Base-by-base conservation (phyloP, 805 yeast genomes). In the Blastobotrys chiropterorum region DNA sequence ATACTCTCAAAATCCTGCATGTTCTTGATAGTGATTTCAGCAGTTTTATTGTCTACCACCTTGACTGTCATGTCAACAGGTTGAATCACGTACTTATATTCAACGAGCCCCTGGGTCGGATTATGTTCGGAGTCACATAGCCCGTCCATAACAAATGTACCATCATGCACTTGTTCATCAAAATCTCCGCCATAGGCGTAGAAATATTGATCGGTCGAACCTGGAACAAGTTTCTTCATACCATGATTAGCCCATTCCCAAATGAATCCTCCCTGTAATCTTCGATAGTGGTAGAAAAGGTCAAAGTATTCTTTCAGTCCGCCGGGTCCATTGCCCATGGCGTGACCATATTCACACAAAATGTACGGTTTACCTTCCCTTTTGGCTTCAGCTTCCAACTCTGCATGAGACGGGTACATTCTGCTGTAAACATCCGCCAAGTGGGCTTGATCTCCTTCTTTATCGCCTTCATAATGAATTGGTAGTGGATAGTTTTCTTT, bases 221-320 rank as follows among this genome's bases (percentile, higher is more conserved):
- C 60, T 50, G 44, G 54, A 5, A 48, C 45, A 19, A 40, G 46
- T 38, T 45, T 56, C 5, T 46, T 47, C 11, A 69, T 43, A 7
- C 73, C 73, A 52, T 69, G 73, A 48, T 68, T 67, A 15, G 66
- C 65, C 73, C 73, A 69, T 54, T 69, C 73, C 73, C 73, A 69
- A 15, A 69, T 57, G 50, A 67, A 69, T 6, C 72, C 73, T 21
- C 73, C 73, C 54, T 67, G 72, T 7, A 67, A 46, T n/a, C 58
- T 55, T 2, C 58, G 61, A 47, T 65, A 47, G 30, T 62, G 56
- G 26, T 63, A 59, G 54, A 69, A 67, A 17, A 62, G 44, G 13
- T 68, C 71, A 49, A 61, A 61, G 47, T 69, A 69, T 48, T 67
- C 71, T 44, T 58, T 56, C 47, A 65, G 45, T 8, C 61, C 58